Evolutionary conservation across 73 alveolate genomes (phyloP).

Genomic region (Effrenium voratum): DNA sequence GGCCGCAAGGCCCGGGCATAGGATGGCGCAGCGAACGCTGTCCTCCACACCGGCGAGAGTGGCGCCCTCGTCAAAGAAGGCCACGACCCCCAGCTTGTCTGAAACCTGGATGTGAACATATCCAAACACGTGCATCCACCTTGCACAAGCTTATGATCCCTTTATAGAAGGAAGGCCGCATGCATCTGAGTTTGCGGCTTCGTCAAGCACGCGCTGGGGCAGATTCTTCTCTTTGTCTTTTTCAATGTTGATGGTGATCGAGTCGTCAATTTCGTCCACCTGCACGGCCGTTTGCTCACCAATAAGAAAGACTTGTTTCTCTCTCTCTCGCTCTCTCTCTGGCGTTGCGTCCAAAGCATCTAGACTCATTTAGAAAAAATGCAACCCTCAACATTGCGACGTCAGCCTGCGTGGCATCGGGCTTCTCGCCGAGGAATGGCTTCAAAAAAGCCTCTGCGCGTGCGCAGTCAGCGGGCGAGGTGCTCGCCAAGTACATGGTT

Average conservation of each 20-base stretch:
- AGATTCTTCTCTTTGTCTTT: constrained; percentile 63
- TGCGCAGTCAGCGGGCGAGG: constrained; percentile 51
- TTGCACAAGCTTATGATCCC: too few species aligned
- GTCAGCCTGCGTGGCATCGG: background rate
- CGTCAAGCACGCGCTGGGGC: constrained; percentile 40
- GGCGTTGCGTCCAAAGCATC: background rate
- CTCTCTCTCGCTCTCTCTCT: background rate
- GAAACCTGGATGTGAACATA: too few species aligned
- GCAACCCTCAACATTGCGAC: background rate
- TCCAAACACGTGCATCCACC: too few species aligned
- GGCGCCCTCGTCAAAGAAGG: constrained; percentile 64
- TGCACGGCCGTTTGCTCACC: background rate
- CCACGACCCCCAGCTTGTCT: constrained; percentile 70
- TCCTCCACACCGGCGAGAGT: constrained; percentile 78
- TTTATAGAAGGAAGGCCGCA: too few species aligned
- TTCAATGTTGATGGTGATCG: background rate
- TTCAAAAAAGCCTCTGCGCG: constrained; percentile 52
- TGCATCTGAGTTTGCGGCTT: too few species aligned
- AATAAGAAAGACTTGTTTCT: background rate
- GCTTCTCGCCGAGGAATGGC: background rate
- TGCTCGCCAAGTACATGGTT: constrained; percentile 39
- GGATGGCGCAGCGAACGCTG: constrained; percentile 45
- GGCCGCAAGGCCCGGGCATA: too few species aligned
- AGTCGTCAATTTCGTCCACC: constrained; percentile 33
- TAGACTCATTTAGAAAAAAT: too few species aligned